Evolutionary conservation across 2,329 filamentous ascomycete genomes (phyloP), one percentile per base, ranked within the genome.

Genomic region (Dothistroma septosporum): DNA sequence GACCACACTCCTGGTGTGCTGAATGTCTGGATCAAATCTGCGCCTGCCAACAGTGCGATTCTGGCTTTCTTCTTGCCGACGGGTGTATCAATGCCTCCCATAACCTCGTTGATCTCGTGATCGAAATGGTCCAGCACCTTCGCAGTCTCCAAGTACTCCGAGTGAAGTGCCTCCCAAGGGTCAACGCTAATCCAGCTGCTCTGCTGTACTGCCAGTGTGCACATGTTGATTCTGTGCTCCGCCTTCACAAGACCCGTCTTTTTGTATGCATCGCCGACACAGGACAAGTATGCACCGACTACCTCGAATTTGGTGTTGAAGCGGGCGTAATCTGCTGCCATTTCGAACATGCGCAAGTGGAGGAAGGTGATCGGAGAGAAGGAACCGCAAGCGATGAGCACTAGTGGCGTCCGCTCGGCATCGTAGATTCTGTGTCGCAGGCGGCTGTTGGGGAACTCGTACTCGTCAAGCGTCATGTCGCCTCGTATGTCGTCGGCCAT

Each of bases 81-180:
- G 21, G 82, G 80, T 52, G 83, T 84, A 69, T 89, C 83, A 32
- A 94, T 85, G 7, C 92, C 92, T 44, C 88, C 87, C 32, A 87
- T 80, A 49, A 91, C 84, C 24, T 85, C 83, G 73, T 97, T 96
- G 73, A 97, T 90, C 74, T 97, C 91, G 72, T 93, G 79, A 67
- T 95, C 87, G 69, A 97, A 94, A 76, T 97, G 93, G 72, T 96
- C 91, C 53, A 97, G 81, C 46, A 96, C 92, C 68, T 89, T 85
- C 44, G 92, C 93, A 0, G 93, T 97, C 16, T 92, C 91, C 64
- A 91, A 87, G 73, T 96, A 97, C 66, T 89, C 83, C 70, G 87
- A 85, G 77, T 95, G 87, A 69, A 89, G 80, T n/a, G 91, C 89
- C 80, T 96, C 92, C 88, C 90, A 95, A 0, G 89, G 86, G 73